These are phyloP conservation scores for Rosa chinensis DNA, from an alignment of 306 rosid genomes.

Conservation along the genomic window DNA sequence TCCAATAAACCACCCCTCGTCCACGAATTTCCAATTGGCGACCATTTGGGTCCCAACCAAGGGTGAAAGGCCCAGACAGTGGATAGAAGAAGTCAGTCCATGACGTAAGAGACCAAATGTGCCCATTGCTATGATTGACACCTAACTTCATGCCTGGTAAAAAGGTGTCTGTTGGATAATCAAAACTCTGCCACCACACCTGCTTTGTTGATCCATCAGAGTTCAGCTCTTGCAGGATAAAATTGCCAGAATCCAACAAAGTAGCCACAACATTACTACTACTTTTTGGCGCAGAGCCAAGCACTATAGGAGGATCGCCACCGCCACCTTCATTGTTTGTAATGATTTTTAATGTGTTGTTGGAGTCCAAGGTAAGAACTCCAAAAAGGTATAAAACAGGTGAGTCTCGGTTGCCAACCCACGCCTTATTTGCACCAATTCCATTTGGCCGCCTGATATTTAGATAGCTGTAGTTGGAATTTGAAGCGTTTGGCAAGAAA, in stretches of 20 bases:
- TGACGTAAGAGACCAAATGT: conserved; percentile 25
- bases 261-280: background rate
- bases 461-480: background rate
- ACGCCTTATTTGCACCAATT: background rate
- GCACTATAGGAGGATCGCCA: background rate
- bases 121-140: conserved; percentile 33
- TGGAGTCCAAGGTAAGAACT: background rate
- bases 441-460: background rate
- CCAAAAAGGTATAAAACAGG: background rate
- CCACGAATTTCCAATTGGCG: background rate
- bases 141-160: conserved; percentile 40
- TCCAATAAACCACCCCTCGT: conserved; percentile 5
- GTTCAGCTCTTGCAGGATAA: background rate
- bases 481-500: background rate
- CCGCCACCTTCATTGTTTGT: background rate
- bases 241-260: conserved; percentile 5
- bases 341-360: background rate
- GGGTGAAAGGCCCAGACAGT: background rate
- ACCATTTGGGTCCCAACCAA: background rate
- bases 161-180: background rate
- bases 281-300: background rate
- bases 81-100: conserved; percentile 15
- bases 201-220: background rate
- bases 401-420: background rate
- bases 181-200: conserved; percentile 15